A percentile compares a stretch with the other conserved stretches of the same genome.
Conservation (phyloP, 371 early-diverging fungal genomes). For the Parasitella parasitica region DNA sequence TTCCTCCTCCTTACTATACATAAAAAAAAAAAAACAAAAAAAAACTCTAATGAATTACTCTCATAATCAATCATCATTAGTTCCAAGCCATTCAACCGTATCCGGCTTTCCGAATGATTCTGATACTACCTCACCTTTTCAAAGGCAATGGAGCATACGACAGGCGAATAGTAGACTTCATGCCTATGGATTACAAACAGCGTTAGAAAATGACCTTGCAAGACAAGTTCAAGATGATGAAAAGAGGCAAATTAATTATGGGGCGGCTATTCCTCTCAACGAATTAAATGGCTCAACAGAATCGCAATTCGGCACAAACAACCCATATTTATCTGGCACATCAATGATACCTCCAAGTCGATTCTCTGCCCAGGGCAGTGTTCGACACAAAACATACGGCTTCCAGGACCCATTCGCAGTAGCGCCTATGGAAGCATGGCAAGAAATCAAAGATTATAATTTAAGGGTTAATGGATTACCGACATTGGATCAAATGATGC, state of each 20-base stretch:
- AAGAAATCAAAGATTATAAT: conserved; percentile 52
- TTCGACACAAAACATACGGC: conserved; percentile 39
- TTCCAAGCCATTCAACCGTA: not conserved
- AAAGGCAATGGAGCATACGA: conserved; percentile 42
- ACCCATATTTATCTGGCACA: conserved; percentile 30
- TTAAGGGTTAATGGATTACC: conserved; percentile 48
- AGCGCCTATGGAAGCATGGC: conserved; percentile 53
- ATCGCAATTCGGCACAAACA: conserved; percentile 19
- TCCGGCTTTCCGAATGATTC: not conserved
- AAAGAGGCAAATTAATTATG: conserved; percentile 17
- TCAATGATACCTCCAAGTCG: conserved; percentile 13
- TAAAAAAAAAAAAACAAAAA: not conserved
- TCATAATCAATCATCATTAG: not conserved
- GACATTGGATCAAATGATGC: conserved; percentile 53
- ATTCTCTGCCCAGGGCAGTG: conserved; percentile 12
- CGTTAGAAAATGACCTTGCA: conserved; percentile 40
- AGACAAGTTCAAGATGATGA: conserved; percentile 30
- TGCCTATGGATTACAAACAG: conserved; percentile 30
- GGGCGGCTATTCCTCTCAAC: conserved; percentile 33
- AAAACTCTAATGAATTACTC: not conserved
- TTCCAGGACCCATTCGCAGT: conserved; percentile 45
- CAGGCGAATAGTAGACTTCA: conserved; percentile 48
- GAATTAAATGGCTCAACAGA: conserved; percentile 10
- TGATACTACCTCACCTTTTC: not conserved
- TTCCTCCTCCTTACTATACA: not conserved